Evolutionary conservation across 441 rosid genomes (phyloP), one percentile per base, ranked within the genome.

Genomic region (Syzygium malaccense): DNA sequence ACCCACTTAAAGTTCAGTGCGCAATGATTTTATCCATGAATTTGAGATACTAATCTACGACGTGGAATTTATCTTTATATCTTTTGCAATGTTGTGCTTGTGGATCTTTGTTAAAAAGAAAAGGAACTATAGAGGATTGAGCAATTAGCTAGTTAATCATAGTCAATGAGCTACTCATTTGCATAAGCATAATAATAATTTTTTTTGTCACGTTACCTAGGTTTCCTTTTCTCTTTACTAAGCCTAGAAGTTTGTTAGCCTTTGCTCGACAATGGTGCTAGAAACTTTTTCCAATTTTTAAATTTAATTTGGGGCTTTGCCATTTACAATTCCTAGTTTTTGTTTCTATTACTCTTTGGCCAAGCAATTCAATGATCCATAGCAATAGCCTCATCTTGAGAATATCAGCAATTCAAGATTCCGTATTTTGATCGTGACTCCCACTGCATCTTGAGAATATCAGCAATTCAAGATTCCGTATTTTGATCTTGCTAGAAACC

Each of bases 191-290:
- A 37, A 37, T 20, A 23, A 71, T 37, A 28, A 10, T 20, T 20
- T 18, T 60, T 68, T 37, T 71, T 71, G 80, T 37, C 49, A 71
- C 17, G 28, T 71, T 71, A 37, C 80, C 8, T 20, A 17, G 28
- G n/a, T 20, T 20, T 87, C 85, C 86, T 55, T 64, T 86, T 88
- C 86, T 15, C 86, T 84, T 87, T 10, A 62, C 14, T 45, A 62
- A 30, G 64, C 15, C 49, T 32, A 78, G 25, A 87, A 80, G 87
- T 88, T 89, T 19, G 89, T 66, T 86, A 86, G 86, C 79, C 66
- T 56, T 89, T 87, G 89, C 88, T 91, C 78, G 86, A 83, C n/a
- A 68, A 13, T 85, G 88, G 90, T 87, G 89, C 89, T 68, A 83
- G 23, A 56, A 58, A 55, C 71, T 80, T 88, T 68, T 66, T 85